Evolutionary conservation across 129 eudicot species (phyloP).

Genomic region (Flaveria linearis): DNA sequence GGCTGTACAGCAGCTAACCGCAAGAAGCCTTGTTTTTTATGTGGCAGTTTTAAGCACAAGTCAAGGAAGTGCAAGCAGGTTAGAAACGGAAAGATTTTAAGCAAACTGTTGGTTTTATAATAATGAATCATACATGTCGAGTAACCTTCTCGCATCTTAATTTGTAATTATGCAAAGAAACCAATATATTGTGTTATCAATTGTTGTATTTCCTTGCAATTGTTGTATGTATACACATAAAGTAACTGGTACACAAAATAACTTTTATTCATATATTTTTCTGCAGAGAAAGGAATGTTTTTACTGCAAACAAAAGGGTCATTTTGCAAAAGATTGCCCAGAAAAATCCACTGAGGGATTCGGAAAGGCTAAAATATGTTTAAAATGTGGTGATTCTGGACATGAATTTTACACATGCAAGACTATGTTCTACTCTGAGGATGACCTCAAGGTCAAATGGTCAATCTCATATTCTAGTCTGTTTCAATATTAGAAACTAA

Average conservation of each 20-base stretch:
- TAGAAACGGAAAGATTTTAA: neutral
- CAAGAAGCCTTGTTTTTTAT: conserved; percentile 86
- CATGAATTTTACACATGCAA: conserved; percentile 78
- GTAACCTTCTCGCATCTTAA: neutral
- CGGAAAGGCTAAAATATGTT: conserved; percentile 52
- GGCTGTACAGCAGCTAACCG: conserved; percentile 74
- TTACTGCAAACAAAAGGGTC: conserved; percentile 81
- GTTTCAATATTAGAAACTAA: neutral
- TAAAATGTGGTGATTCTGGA: conserved; percentile 88
- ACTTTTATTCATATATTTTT: neutral
- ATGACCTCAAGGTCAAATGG: conserved; percentile 71
- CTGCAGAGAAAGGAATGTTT: conserved; percentile 70
- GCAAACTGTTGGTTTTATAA: neutral
- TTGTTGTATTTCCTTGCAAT: neutral
- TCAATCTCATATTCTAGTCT: neutral
- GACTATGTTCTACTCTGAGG: conserved; percentile 46
- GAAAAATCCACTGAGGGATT: conserved; percentile 45
- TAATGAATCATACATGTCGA: neutral
- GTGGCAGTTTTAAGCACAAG: conserved; percentile 92
- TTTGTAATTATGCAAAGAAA: neutral
- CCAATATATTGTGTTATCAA: neutral
- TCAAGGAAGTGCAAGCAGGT: conserved; percentile 80
- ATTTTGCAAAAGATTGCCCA: conserved; percentile 92
- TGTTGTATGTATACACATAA: neutral
- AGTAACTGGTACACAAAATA: neutral